Base-by-base conservation (phyloP, 192 early-diverging fungal genomes). In the Coemansia umbellata region DNA sequence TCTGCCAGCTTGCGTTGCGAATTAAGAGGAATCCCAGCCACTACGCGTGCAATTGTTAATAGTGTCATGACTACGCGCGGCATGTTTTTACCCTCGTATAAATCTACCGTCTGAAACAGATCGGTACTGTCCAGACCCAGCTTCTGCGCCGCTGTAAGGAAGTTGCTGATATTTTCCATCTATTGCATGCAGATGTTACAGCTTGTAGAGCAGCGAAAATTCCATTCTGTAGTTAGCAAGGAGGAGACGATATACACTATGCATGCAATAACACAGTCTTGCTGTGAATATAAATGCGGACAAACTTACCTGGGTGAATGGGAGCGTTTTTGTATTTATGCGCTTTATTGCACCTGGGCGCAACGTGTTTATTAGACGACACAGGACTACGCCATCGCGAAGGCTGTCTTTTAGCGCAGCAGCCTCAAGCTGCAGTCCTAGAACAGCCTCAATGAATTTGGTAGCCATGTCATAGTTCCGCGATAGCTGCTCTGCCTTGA, bases 141-240 rank as follows among this genome's bases (percentile, higher is more conserved):
- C 74, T 84, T 70, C 37, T 66, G 81, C 37, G 85, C 87, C 10
- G 83, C 89, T 35, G 78, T 73, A 22, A 91, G 58, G 63, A 90
- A 91, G 58, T 85, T 84, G 56, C 74, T 68, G 32, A 90, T 90
- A 49, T 91, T 91, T 51, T 90, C 88, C 87, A 92, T 91, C 89
- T 90, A 78, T 50, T 27, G 23, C 27, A 9, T 18, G 51, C 22
- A 27, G 13, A 19, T 33, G n/a, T 15, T 6, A 14, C 22, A 28
- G 19, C 1, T 22, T 8, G 15, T 1, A 28, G 26, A 8, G 21
- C 45, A 22, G 26, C 22, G 27, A 22, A n/a, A 15, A 47, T 5
- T 1, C 27, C 45, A 30, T 4, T 17, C 17, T 27, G 26, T 47
- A 10, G 26, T 27, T 27, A 47, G 45, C 8, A 3, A 5, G 8